Base-by-base conservation (phyloP, 2,329 filamentous ascomycete species). In the Epichloe elymi region DNA sequence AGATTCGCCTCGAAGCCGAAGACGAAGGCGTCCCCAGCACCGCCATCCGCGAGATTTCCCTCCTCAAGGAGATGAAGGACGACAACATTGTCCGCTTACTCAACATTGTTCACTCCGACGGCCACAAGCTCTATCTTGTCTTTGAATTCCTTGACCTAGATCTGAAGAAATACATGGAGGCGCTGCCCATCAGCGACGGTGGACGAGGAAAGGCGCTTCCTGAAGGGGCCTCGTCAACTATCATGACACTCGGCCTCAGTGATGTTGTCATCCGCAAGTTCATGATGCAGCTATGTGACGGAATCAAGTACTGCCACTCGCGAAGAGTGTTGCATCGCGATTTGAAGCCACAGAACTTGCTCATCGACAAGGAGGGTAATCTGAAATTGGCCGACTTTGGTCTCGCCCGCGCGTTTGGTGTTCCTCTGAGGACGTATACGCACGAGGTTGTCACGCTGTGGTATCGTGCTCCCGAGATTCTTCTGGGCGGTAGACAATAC, bases 81-180 rank as follows among this genome's bases (percentile, higher is more conserved):
- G 84, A 86, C 55, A 94, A 91, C 70, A 93, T 95, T 61, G 86
- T 95, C 54, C 81, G 82, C 56, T 80, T 95, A 42, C 70, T 90
- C 63, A 95, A 95, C 73, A 95, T 95, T 58, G 88, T 95, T 49
- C 89, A 95, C 67, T 88, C 89, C 63, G 90, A 95, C 65, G 88
- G 89, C 51, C 88, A 95, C 72, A 95, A 95, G 72, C 80, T 95
- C 48, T 95, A 95, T 69, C 84, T 95, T 46, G 89, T 95, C 59
- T 86, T 90, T 57, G 89, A 95, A 67, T 95, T 87, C 69, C 83
- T 95, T 58, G 89, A 95, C 63, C 76, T 91, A 52, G 89, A 95
- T 62, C 74, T 95, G 60, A 95, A 95, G 74, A 95, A 94, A 69
- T 95, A 94, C 70, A 95, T 95, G 88, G 89, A 95, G 68, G 80